A percentile compares a stretch with the other conserved stretches of the same genome.
These are phyloP conservation scores for Rhodotorula mucilaginosa DNA, from an alignment of 1,284 basidiomycete species.

Conservation along the genomic window DNA sequence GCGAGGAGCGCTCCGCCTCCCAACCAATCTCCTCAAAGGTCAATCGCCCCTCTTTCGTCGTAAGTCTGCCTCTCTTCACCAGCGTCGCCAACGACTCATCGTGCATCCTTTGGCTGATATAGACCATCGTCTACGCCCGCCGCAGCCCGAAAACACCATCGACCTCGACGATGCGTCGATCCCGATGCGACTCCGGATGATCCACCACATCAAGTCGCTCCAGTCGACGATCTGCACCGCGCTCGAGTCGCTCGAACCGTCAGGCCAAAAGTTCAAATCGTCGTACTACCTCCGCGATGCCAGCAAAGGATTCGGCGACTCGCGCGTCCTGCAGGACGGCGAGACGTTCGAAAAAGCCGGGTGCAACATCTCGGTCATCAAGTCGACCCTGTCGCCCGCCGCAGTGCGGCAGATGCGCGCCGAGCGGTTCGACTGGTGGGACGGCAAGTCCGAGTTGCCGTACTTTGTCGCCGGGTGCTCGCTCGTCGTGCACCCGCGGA, in stretches of 20 bases:
- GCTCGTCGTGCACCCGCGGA: conserved; percentile 88
- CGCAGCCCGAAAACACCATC: conserved; percentile 20
- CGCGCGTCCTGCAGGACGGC: conserved; percentile 78
- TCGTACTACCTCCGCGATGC: conserved; percentile 75
- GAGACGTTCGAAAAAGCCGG: conserved; percentile 89
- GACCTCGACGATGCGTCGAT: conserved; percentile 42
- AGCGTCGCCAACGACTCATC: neutral
- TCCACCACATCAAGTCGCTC: conserved; percentile 72
- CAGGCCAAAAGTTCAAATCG: conserved; percentile 32
- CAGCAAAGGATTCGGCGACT: conserved; percentile 68
- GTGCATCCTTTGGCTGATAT: neutral
- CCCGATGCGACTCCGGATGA: conserved; percentile 75
- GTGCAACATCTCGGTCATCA: conserved; percentile 90
- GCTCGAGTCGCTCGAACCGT: conserved; percentile 75
- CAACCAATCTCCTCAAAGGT: neutral
- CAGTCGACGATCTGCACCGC: conserved; percentile 78
- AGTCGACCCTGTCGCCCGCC: conserved; percentile 79
- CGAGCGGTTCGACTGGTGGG: conserved; percentile 70
- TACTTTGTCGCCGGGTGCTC: conserved; percentile 93
- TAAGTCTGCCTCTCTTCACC: neutral
- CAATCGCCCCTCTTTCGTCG: conserved; percentile 25
- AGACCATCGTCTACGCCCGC: neutral
- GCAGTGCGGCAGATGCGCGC: conserved; percentile 93
- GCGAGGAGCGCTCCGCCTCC: neutral
- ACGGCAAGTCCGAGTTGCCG: conserved; percentile 62